Base-by-base conservation (phyloP, 768 basidiomycete genomes). In the Dacryopinax primogenitus region DNA sequence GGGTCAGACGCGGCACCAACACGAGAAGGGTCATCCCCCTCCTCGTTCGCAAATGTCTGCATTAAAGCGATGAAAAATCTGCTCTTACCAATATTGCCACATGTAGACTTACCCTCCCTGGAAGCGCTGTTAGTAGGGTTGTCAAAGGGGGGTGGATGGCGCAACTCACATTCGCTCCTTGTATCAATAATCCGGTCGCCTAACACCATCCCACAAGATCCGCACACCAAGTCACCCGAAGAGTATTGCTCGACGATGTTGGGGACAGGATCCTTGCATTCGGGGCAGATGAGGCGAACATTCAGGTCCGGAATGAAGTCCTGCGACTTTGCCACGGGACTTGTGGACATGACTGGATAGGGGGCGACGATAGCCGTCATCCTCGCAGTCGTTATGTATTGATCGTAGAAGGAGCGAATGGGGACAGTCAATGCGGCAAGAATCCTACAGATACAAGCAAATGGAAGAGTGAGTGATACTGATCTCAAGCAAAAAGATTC, bases 21-120 rank as follows among this genome's bases (percentile, higher is more conserved):
- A 88, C 96, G 96, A 69, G 96, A 98, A 68, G 96, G 96, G 75
- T 99, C 96, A 74, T 97, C 95, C 68, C 95, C 94, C 80, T 99
- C 96, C 71, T 97, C 95, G 74, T 98, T 96, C 69, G 96, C 96
- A 76, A 99, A 99, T 67, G 96, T 98, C 90, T 97, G 78, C 67
- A 66, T 21, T 3, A 41, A 21, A 51, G 34, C 28, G 58, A 58
- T 67, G 66, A 30, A 62, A 63, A 44, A 23, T 23, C 21, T 37
- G 15, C 65, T 66, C 12, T 13, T 36, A 26, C 61, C 18, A 44
- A 34, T n/a, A 45, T 63, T 39, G 62, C 63, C 65, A 67, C 63
- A 67, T 68, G 67, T 66, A 62, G 28, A 71, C 72, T 67, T 68
- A 71, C 72, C 28, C 69, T 68, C 72, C 72, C 69, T 70, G 62